phyloP scores from a whole-genome alignment of 352 stramenopile species.

The Peronosclerospora sorghi region DNA sequence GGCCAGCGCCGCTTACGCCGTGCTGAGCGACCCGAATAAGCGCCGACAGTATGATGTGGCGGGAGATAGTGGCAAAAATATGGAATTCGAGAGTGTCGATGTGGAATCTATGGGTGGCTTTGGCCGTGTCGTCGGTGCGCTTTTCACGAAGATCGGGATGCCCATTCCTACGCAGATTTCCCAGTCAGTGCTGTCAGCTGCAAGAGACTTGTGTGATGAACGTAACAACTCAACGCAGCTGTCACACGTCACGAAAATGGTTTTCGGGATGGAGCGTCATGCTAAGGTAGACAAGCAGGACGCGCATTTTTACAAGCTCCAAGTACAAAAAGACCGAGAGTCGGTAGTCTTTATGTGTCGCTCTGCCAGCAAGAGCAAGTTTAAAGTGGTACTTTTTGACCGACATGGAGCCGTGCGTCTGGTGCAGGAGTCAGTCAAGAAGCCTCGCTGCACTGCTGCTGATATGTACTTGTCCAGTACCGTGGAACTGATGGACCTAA shows the following conservation, averaged over 20 bases:
- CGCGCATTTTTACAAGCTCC: conserved; percentile 78
- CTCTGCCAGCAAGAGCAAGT: conserved; percentile 78
- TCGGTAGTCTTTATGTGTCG: conserved; percentile 78
- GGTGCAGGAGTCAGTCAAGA: conserved; percentile 77
- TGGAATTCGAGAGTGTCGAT: conserved; percentile 74
- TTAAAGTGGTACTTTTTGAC: conserved; percentile 84
- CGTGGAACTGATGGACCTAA: conserved; percentile 82
- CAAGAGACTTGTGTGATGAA: conserved; percentile 62
- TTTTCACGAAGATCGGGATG: conserved; percentile 85
- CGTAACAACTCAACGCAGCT: conserved; percentile 56
- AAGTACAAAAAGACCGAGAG: conserved; percentile 57
- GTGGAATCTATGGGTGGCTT: conserved; percentile 79
- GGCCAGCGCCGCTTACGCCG: conserved; percentile 74
- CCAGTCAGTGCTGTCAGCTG: conserved; percentile 68
- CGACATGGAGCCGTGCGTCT: conserved; percentile 61
- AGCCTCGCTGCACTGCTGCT: conserved; percentile 65
- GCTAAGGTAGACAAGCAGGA: conserved; percentile 82
- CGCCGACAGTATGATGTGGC: conserved; percentile 77
- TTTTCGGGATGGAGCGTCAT: conserved; percentile 61
- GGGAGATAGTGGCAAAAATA: conserved; percentile 56
- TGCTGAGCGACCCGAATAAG: conserved; percentile 83
- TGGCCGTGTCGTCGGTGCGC: conserved; percentile 68
- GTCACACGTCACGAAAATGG: conserved; percentile 45
- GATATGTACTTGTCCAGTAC: conserved; percentile 81
- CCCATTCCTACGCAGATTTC: conserved; percentile 84